Conservation (phyloP, 202 grass and related monocot species). For the Tripidium arundinaceum region DNA sequence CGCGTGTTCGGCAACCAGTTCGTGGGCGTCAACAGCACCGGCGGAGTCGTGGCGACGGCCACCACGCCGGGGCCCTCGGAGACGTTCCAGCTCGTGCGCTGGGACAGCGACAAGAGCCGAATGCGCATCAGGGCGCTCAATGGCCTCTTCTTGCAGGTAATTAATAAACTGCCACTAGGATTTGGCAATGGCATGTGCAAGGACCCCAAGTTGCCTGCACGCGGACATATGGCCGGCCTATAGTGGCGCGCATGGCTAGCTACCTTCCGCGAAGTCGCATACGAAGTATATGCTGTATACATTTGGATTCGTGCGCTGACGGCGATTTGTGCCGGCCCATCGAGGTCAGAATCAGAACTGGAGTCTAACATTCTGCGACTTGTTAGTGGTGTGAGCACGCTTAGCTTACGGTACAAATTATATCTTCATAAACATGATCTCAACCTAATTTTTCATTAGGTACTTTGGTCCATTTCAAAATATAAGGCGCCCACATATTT, state of each 20-base stretch:
- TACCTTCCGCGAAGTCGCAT: background rate
- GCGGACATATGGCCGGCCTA: background rate
- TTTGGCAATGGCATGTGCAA: background rate
- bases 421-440: too few relatives aligned
- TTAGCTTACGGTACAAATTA: background rate
- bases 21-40: conserved; percentile 31
- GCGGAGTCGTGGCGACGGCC: conserved; percentile 29
- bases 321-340: background rate
- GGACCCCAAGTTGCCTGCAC: background rate
- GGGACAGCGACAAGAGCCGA: conserved; percentile 1
- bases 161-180: background rate
- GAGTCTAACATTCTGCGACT: background rate
- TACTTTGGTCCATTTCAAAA: too few relatives aligned
- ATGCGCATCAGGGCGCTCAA: conserved; percentile 60
- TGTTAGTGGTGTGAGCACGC: background rate
- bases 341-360: background rate
- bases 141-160: conserved; percentile 46
- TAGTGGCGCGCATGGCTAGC: background rate
- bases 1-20: conserved; percentile 49
- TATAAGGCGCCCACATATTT: too few relatives aligned
- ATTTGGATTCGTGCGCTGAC: background rate
- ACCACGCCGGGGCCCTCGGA: conserved; percentile 32
- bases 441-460: background rate
- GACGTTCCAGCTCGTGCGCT: conserved; percentile 58
- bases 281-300: too few relatives aligned